Percentiles rank a stretch among this genome's conserved stretches.
Conservation (phyloP, 2,329 filamentous ascomycete genomes). For the Samsoniella hepiali region DNA sequence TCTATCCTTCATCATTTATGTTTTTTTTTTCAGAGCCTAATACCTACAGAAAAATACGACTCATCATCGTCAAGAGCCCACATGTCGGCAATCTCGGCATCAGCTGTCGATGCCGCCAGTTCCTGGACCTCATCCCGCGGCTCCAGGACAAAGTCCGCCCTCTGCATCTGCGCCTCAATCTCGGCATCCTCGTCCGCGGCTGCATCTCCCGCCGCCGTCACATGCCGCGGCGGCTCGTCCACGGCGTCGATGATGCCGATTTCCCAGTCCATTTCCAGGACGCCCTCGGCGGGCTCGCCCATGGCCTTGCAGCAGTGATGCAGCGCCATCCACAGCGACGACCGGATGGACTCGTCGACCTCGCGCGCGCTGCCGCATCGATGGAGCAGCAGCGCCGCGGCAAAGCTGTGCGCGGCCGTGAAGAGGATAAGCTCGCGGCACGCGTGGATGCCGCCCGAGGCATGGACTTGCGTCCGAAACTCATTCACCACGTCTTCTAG, state of each 20-base stretch:
- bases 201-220: not conserved
- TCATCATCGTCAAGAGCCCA: not conserved
- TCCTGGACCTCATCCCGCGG: not conserved
- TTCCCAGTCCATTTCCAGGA: not conserved
- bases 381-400: not conserved
- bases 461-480: not conserved
- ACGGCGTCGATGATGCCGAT: not conserved
- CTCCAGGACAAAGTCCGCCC: not conserved
- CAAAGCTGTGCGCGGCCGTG: not conserved
- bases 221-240: not conserved
- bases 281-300: not conserved
- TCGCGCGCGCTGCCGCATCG: slow-evolving; percentile 1
- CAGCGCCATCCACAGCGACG: slow-evolving; percentile 16
- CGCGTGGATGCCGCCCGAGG: not conserved
- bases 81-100: not conserved
- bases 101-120: not conserved
- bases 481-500: not conserved
- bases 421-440: not conserved
- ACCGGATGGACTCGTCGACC: slow-evolving; percentile 12
- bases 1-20: too few species aligned
- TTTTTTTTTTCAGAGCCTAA: not conserved
- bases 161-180: not conserved
- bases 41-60: not conserved
- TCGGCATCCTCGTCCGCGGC: not conserved
- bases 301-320: slow-evolving; percentile 18